A percentile compares a stretch with the other conserved stretches of the same genome.
Conservation (phyloP, 148 eudicot species). For the Amaranthus cruentus region DNA sequence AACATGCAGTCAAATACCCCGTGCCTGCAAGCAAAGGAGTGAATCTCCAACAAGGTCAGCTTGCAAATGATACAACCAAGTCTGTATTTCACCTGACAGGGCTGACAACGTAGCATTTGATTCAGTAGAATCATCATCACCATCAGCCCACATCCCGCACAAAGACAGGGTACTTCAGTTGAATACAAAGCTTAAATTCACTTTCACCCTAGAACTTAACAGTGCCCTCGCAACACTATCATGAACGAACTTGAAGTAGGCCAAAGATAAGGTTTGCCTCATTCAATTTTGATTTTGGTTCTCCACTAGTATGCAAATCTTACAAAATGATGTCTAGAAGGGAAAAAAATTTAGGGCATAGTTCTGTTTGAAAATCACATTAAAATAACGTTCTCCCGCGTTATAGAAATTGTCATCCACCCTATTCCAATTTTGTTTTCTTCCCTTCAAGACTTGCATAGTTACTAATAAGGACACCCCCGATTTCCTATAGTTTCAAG, state of each 20-base stretch:
- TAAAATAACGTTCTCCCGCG: too few species aligned
- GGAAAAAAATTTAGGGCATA: background rate
- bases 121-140: background rate
- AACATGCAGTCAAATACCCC: slow-evolving; percentile 97
- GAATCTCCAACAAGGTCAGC: background rate
- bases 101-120: background rate
- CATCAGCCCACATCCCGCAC: background rate
- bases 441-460: too few species aligned
- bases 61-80: background rate
- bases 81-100: too few species aligned
- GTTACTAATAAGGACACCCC: too few species aligned
- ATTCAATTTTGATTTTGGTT: background rate
- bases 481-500: too few species aligned
- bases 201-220: background rate
- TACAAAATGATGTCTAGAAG: background rate
- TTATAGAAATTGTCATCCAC: too few species aligned
- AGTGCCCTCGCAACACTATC: too few species aligned
- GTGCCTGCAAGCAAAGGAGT: slow-evolving; percentile 49
- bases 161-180: too few species aligned
- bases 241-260: too few species aligned
- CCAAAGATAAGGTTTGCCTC: too few species aligned
- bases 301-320: background rate
- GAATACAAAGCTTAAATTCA: background rate
- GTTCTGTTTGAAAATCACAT: background rate
- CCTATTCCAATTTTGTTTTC: too few species aligned